phyloP scores from a whole-genome alignment of 139 green algal species.

The Chlamydomonas sp. region DNA sequence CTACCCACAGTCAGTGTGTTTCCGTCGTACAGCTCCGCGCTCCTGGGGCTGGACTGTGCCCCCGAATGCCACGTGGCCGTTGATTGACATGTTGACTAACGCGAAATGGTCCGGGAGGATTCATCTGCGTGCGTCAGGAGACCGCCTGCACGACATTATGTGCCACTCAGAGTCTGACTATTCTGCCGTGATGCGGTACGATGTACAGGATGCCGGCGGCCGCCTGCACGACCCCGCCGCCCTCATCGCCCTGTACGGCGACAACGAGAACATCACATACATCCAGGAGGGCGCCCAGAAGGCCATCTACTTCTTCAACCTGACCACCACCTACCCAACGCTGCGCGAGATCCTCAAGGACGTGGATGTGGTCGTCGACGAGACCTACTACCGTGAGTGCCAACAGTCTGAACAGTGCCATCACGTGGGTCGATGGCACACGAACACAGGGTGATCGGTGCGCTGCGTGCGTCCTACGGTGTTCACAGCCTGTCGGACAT shows the following conservation, averaged over 20 bases:
- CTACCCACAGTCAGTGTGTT: too few relatives aligned
- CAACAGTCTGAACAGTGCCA: background rate
- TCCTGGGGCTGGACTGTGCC: too few relatives aligned
- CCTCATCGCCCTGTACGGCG: conserved; percentile 2
- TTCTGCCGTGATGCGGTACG: background rate
- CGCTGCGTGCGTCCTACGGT: too few relatives aligned
- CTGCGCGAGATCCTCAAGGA: conserved; percentile 44
- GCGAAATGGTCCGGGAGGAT: background rate
- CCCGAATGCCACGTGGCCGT: background rate
- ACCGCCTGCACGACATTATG: background rate
- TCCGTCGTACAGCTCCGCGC: too few relatives aligned
- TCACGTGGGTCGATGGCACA: too few relatives aligned
- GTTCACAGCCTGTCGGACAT: too few relatives aligned
- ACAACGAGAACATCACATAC: background rate
- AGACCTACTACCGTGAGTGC: conserved; percentile 64
- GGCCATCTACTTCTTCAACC: background rate
- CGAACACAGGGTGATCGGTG: too few relatives aligned
- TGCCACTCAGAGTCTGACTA: background rate
- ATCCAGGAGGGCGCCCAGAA: background rate
- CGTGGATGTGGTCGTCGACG: conserved; percentile 78
- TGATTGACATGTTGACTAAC: background rate
- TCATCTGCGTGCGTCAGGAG: background rate
- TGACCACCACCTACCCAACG: background rate
- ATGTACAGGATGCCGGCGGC: conserved; percentile 59
- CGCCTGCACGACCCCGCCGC: conserved; percentile 37